Conservation (phyloP, 2,329 filamentous ascomycete species). For the Cytospora schulzeri region DNA sequence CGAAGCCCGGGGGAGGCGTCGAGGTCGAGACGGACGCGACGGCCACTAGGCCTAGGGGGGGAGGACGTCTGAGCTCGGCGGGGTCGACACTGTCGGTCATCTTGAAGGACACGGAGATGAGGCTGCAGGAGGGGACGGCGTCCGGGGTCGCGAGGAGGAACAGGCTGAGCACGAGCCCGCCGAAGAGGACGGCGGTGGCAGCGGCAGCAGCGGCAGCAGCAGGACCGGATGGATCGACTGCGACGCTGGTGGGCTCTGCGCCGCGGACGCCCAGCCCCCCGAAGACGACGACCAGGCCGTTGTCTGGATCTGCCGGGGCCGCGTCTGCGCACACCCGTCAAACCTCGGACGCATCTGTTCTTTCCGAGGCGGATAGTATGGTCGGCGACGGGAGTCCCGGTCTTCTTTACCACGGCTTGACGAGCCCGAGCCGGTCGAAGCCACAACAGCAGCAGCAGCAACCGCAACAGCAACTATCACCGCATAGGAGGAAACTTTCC, state of each 20-base stretch:
- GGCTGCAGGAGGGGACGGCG: slow-evolving; percentile 41
- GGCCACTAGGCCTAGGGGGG: slow-evolving; percentile 29
- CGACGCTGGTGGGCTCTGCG: slow-evolving; percentile 16
- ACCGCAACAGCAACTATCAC: slow-evolving; percentile 23
- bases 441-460: slow-evolving; percentile 27
- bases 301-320: slow-evolving; percentile 11
- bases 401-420: slow-evolving; percentile 40
- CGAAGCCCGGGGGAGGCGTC: neutral
- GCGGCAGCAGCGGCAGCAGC: neutral
- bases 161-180: slow-evolving; percentile 35
- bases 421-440: slow-evolving; percentile 45
- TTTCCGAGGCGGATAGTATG: slow-evolving; percentile 47
- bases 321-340: slow-evolving; percentile 32
- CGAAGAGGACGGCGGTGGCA: slow-evolving; percentile 26
- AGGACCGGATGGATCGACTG: slow-evolving; percentile 9
- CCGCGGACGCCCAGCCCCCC: slow-evolving; percentile 36
- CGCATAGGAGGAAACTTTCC: slow-evolving; percentile 19
- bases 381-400: slow-evolving; percentile 40
- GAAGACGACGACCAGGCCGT: slow-evolving; percentile 30
- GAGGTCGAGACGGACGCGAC: slow-evolving; percentile 17
- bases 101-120: slow-evolving; percentile 54
- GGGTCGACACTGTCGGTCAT: slow-evolving; percentile 56
- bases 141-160: slow-evolving; percentile 31
- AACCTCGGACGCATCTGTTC: slow-evolving; percentile 38
- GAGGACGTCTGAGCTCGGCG: slow-evolving; percentile 37